A percentile compares a stretch with the other conserved stretches of the same genome.
Conservation (phyloP, 441 rosid genomes). For the Adansonia gregorii region DNA sequence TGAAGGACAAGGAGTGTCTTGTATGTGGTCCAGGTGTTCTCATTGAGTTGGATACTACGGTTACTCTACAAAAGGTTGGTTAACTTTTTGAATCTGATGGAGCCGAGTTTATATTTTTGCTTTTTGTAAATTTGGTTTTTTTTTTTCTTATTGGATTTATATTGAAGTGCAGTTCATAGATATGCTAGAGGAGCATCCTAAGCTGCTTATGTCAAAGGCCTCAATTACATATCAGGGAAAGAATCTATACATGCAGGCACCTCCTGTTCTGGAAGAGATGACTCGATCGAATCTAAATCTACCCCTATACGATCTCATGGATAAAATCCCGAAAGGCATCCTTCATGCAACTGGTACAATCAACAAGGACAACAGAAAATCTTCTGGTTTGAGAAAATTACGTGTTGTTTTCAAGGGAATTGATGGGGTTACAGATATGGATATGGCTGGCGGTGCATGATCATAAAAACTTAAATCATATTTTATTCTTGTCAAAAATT, state of each 20-base stretch:
- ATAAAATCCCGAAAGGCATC: constrained; percentile 57
- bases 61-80: constrained; percentile 74
- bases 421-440: constrained; percentile 76
- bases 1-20: constrained; percentile 80
- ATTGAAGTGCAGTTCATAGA: constrained; percentile 63
- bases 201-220: constrained; percentile 69
- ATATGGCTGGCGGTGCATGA: constrained; percentile 79
- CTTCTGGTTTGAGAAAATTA: constrained; percentile 61
- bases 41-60: constrained; percentile 69
- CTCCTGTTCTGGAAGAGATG: constrained; percentile 90
- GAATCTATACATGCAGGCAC: constrained; percentile 93
- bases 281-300: constrained; percentile 65
- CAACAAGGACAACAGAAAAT: constrained; percentile 55
- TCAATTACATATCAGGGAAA: constrained; percentile 61
- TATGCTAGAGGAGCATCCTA: constrained; percentile 78
- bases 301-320: constrained; percentile 77
- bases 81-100: constrained; percentile 28
- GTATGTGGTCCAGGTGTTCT: constrained; percentile 92
- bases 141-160: not conserved
- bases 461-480: not conserved
- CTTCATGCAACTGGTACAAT: constrained; percentile 71
- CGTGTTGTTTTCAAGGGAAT: constrained; percentile 69
- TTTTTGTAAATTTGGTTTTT: not conserved
- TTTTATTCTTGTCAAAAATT: not conserved
- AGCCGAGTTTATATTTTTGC: not conserved